phyloP scores from a whole-genome alignment of 306 rosid genomes.

The Elaeagnus macrophylla region DNA sequence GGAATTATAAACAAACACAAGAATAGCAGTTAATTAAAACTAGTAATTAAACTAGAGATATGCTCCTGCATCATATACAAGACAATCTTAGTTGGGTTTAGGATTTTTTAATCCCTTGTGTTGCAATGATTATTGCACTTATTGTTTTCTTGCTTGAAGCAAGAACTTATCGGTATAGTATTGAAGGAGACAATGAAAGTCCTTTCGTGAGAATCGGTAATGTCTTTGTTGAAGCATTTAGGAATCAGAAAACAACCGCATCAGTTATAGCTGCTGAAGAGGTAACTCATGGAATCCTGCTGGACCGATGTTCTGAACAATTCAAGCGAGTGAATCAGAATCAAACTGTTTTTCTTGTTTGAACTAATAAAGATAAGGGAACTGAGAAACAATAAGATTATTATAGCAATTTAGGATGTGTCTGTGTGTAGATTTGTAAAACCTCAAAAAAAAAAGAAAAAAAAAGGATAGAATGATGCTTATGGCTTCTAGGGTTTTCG shows the following conservation, averaged over 20 bases:
- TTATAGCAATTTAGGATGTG: not conserved
- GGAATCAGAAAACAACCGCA: slow-evolving; percentile 19
- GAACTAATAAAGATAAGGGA: no score
- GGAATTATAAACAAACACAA: no score
- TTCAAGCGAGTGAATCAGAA: slow-evolving; percentile 20
- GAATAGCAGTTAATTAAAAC: no score
- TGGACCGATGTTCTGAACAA: slow-evolving; percentile 21
- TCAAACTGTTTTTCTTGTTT: no score
- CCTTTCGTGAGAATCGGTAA: slow-evolving; percentile 36
- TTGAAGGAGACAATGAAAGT: slow-evolving; percentile 17
- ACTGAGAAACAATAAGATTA: slow-evolving; percentile 15
- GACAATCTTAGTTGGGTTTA: slow-evolving; percentile 33
- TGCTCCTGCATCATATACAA: no score
- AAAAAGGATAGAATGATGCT: no score
- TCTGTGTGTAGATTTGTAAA: no score
- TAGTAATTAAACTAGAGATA: no score
- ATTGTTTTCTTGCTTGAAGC: slow-evolving; percentile 22
- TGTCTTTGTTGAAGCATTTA: slow-evolving; percentile 33
- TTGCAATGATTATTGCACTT: slow-evolving; percentile 18
- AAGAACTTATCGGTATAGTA: slow-evolving; percentile 19
- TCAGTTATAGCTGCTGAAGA: slow-evolving; percentile 17
- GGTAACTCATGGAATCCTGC: slow-evolving; percentile 23
- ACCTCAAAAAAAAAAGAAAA: no score
- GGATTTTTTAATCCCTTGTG: slow-evolving; percentile 32
- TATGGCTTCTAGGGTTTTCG: no score